A percentile compares a stretch with the other conserved stretches of the same genome.
phyloP scores from a whole-genome alignment of 345 rosid species.

The Mercurialis annua region DNA sequence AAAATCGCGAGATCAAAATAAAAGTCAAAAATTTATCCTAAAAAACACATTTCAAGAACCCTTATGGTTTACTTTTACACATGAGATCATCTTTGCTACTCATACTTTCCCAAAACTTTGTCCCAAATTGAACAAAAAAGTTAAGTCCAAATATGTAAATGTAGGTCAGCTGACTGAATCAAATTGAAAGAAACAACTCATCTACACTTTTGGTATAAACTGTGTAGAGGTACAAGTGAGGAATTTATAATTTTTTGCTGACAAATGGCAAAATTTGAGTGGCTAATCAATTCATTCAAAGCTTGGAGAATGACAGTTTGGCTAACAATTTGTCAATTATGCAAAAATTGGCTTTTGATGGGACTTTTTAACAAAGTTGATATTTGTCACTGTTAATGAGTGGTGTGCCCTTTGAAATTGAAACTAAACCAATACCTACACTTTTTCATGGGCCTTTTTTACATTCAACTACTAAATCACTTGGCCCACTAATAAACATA shows the following conservation, averaged over 20 bases:
- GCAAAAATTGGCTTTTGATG: not conserved
- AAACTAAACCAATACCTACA: not conserved
- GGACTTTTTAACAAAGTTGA: not conserved
- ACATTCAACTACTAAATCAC: not conserved
- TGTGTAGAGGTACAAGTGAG: too few species aligned
- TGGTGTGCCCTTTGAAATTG: not conserved
- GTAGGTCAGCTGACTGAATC: not conserved
- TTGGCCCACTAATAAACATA: not conserved
- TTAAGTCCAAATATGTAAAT: too few species aligned
- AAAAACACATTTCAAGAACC: too few species aligned
- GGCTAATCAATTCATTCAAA: not conserved
- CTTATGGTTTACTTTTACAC: too few species aligned
- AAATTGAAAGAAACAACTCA: not conserved
- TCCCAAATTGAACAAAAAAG: too few species aligned
- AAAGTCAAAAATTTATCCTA: too few species aligned
- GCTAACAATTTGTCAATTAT: not conserved
- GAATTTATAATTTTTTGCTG: not conserved
- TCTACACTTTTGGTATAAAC: not conserved
- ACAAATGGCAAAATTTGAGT: not conserved
- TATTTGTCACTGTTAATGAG: not conserved
- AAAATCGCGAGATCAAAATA: too few species aligned
- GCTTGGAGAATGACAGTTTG: not conserved
- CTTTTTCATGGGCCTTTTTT: not conserved
- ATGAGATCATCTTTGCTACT: too few species aligned
- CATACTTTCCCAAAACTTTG: too few species aligned